phyloP scores from a whole-genome alignment of 345 rosid species.

The Salix suchowensis region DNA sequence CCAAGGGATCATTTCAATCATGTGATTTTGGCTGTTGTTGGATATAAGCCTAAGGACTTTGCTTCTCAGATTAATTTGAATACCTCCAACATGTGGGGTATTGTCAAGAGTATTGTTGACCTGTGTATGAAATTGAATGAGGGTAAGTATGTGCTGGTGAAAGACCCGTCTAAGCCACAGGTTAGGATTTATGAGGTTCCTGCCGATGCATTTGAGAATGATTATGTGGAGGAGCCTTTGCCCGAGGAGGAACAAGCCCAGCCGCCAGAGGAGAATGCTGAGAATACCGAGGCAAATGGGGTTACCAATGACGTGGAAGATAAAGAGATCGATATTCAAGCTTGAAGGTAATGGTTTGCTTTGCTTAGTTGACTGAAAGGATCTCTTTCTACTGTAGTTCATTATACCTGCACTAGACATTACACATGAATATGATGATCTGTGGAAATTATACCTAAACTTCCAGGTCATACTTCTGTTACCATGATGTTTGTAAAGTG shows the following conservation, averaged over 20 bases:
- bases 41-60: constrained; percentile 87
- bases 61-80: constrained; percentile 88
- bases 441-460: neutral
- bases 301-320: constrained; percentile 47
- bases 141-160: constrained; percentile 89
- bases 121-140: constrained; percentile 89
- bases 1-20: constrained; percentile 98
- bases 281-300: constrained; percentile 45
- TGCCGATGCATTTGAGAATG: constrained; percentile 94
- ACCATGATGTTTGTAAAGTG: neutral
- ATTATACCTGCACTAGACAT: neutral
- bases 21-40: constrained; percentile 80
- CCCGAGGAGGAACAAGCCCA: constrained; percentile 86
- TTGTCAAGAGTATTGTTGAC: constrained; percentile 87
- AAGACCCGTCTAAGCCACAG: constrained; percentile 92
- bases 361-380: neutral
- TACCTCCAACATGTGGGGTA: constrained; percentile 93
- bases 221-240: constrained; percentile 89
- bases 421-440: neutral
- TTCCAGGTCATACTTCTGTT: neutral
- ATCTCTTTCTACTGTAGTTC: neutral
- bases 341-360: constrained; percentile 37
- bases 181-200: constrained; percentile 96
- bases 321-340: constrained; percentile 41
- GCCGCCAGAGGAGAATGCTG: constrained; percentile 61